Percentiles rank a stretch among this genome's conserved stretches.
phyloP scores from a whole-genome alignment of 495 filamentous ascomycete species.

The Lophiotrema nucula region DNA sequence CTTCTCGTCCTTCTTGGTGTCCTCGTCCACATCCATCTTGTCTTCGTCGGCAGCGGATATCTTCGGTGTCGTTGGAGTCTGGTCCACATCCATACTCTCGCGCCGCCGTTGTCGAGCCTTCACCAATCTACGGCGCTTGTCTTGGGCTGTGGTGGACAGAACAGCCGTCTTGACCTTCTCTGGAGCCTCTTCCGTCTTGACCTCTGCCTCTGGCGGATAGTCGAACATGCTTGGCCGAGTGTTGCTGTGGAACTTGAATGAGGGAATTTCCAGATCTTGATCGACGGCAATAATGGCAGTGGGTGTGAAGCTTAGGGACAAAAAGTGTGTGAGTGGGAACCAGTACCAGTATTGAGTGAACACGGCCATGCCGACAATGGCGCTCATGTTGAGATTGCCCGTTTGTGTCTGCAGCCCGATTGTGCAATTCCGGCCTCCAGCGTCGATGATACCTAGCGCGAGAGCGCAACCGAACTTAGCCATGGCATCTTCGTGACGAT shows the following conservation, averaged over 20 bases:
- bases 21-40: constrained; percentile 91
- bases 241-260: constrained; percentile 92
- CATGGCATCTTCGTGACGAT: constrained; percentile 99
- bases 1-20: constrained; percentile 54
- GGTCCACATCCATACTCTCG: constrained; percentile 59
- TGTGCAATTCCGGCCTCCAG: constrained; percentile 96
- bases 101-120: constrained; percentile 45
- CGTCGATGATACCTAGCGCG: constrained; percentile 95
- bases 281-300: constrained; percentile 94
- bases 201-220: constrained; percentile 93
- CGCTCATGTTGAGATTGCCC: constrained; percentile 95
- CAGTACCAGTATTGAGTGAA: constrained; percentile 99
- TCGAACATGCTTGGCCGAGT: constrained; percentile 94
- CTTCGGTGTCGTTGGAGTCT: constrained; percentile 69
- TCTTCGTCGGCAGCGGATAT: constrained; percentile 60
- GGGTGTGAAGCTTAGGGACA: constrained; percentile 88
- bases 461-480: constrained; percentile 96
- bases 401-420: constrained; percentile 97
- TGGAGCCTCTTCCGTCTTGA: constrained; percentile 88
- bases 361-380: constrained; percentile 94
- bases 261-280: constrained; percentile 88
- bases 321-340: constrained; percentile 98
- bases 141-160: constrained; percentile 93
- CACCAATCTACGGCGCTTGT: constrained; percentile 80
- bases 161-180: constrained; percentile 95